Percentiles rank a stretch among this genome's conserved stretches.
These are phyloP conservation scores for Tricholoma matsutake DNA, from an alignment of 768 basidiomycete species.

Conservation along the genomic window DNA sequence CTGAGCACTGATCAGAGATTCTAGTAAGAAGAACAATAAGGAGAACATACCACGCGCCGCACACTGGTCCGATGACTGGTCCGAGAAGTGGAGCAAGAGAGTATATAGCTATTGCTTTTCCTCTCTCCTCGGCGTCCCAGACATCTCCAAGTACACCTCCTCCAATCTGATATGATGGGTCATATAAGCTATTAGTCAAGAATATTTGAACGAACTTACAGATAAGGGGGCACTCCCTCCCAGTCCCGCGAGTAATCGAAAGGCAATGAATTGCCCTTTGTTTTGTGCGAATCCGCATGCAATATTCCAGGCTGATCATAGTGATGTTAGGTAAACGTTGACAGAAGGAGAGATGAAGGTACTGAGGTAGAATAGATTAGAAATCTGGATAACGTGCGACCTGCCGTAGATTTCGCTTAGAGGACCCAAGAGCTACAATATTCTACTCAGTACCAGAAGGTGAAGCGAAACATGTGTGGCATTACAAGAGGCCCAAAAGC, in stretches of 20 bases:
- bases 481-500: slow-evolving; percentile 51
- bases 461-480: background rate
- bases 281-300: slow-evolving; percentile 64
- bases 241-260: slow-evolving; percentile 66
- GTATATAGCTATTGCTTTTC: slow-evolving; percentile 60
- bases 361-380: slow-evolving; percentile 72
- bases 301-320: slow-evolving; percentile 54
- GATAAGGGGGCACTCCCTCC: slow-evolving; percentile 71
- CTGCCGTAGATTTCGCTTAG: slow-evolving; percentile 73
- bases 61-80: slow-evolving; percentile 60
- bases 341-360: slow-evolving; percentile 3
- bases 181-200: slow-evolving; percentile 34
- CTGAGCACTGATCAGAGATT: slow-evolving; percentile 14
- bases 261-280: slow-evolving; percentile 55
- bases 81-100: slow-evolving; percentile 65
- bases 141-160: slow-evolving; percentile 65
- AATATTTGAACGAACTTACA: slow-evolving; percentile 39
- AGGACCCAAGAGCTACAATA: slow-evolving; percentile 47
- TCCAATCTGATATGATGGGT: slow-evolving; percentile 37
- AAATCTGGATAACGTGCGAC: slow-evolving; percentile 52
- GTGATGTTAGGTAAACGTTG: background rate
- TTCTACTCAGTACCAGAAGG: background rate
- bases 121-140: slow-evolving; percentile 61
- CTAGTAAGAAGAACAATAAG: background rate
- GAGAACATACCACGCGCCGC: slow-evolving; percentile 50